Percentiles rank a stretch among this genome's conserved stretches.
Evolutionary conservation across 441 rosid genomes (phyloP).

Genomic region (Dalechampia spathulata): DNA sequence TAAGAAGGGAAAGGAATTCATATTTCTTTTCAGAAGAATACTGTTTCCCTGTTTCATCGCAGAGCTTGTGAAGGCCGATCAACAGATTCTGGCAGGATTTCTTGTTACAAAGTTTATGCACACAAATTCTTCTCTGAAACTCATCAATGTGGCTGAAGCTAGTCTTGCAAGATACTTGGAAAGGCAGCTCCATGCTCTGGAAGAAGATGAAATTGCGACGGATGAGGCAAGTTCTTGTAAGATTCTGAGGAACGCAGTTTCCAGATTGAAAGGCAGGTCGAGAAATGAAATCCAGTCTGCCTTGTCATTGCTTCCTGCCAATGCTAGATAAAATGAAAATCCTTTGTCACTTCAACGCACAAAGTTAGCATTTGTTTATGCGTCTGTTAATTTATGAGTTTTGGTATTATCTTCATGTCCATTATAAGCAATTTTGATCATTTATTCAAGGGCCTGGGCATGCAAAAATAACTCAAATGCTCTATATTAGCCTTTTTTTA

Average conservation of each 20-base stretch:
- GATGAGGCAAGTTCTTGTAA: slow-evolving; percentile 24
- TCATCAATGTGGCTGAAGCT: slow-evolving; percentile 60
- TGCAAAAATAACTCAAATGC: too few relatives aligned
- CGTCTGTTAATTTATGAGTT: too few relatives aligned
- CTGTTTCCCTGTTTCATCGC: slow-evolving; percentile 61
- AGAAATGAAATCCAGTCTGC: slow-evolving; percentile 48
- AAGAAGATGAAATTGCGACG: slow-evolving; percentile 19
- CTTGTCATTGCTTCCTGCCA: slow-evolving; percentile 33
- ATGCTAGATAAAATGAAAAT: slow-evolving; percentile 9
- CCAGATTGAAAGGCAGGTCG: slow-evolving; percentile 34
- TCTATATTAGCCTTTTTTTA: too few relatives aligned
- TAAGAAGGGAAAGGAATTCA: slow-evolving; percentile 10
- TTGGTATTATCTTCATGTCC: too few relatives aligned
- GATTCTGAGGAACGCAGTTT: slow-evolving; percentile 39
- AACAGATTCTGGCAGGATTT: slow-evolving; percentile 74
- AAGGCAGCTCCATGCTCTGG: slow-evolving; percentile 38
- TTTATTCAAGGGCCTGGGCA: too few relatives aligned
- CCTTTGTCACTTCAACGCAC: too few relatives aligned
- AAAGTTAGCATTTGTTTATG: too few relatives aligned
- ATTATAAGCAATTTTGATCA: too few relatives aligned
- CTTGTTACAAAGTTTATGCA: slow-evolving; percentile 77
- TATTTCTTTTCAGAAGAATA: slow-evolving; percentile 44
- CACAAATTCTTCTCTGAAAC: slow-evolving; percentile 58
- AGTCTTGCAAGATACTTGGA: slow-evolving; percentile 59
- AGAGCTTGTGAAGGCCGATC: slow-evolving; percentile 72